Base-by-base conservation (phyloP, 2,329 filamentous ascomycete species). In the Eutypa lata region DNA sequence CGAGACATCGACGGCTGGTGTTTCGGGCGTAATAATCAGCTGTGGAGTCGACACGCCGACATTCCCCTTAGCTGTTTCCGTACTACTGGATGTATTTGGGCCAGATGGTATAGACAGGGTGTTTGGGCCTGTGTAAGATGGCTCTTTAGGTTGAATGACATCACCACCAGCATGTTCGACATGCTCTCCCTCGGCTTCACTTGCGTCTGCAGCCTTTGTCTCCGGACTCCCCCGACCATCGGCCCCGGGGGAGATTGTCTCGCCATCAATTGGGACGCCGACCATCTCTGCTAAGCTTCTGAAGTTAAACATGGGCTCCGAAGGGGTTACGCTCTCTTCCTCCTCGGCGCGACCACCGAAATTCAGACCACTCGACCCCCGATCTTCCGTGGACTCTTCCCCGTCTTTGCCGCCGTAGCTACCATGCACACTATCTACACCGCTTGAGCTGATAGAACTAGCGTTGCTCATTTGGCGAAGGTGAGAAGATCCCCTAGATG, bases 241-340 rank as follows among this genome's bases (percentile, higher is more conserved):
- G 37, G 13, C 49, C n/a, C 31, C 50, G 11, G 46, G 48, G 14
- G 51, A 52, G n/a, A 56, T n/a, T n/a, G n/a, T 44, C 43, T 73
- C 68, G 2, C 75, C 74, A 49, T 83, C 80, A 33, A 84, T 72
- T 46, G 81, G 77, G 7, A 83, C 84, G 0, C 87, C 89, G 28
- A 97, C 89, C 68, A 95, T 90, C 56, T 90, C 89, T 2, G 90
- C 89, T 21, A 97, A 74, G 61, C 91, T 96, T 52, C 86, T 81
- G 67, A 97, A 97, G 69, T 96, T 97, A 71, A 96, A 94, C 82
- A 96, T 84, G 3, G 91, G 84, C 66, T 97, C 92, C 0, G 79
- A 74, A 45, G 42, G 16, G 45, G 79, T 78, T 4, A 76, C 64
- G 51, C 75, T 79, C 6, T 84, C 80, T 13, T 76, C 75, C 11